These are phyloP conservation scores for Suhomyces sp. DNA, from an alignment of 805 yeast genomes.

Conservation along the genomic window DNA sequence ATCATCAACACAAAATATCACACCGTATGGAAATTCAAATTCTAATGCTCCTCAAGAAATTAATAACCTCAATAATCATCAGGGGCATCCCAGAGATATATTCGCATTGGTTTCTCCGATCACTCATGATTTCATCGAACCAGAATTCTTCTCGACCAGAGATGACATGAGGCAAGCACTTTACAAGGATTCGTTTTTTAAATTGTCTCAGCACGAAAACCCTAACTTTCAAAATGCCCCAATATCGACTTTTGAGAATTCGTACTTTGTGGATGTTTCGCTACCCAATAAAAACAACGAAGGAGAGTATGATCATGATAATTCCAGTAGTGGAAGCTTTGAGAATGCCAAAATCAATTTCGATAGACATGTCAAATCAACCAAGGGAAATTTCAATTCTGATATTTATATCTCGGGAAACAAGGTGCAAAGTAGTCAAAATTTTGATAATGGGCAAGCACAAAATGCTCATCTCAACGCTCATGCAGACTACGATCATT, in stretches of 20 bases:
- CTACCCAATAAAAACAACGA: background rate
- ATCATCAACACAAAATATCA: background rate
- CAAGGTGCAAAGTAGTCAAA: background rate
- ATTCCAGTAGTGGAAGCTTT: slow-evolving; percentile 3
- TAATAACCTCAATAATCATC: background rate
- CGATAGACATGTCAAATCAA: slow-evolving; percentile 1
- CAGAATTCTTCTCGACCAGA: slow-evolving; percentile 10
- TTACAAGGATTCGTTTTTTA: slow-evolving; percentile 9
- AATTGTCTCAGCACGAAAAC: slow-evolving; percentile 6
- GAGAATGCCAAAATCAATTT: slow-evolving; percentile 6
- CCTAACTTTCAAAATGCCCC: background rate
- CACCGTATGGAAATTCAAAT: background rate
- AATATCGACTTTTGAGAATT: background rate
- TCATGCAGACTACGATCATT: background rate
- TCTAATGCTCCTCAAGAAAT: background rate
- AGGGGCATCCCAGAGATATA: slow-evolving; percentile 5
- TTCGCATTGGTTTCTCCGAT: slow-evolving; percentile 11
- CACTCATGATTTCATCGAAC: slow-evolving; percentile 7
- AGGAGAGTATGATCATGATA: slow-evolving; percentile 1
- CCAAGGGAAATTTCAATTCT: background rate
- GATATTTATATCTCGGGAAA: background rate
- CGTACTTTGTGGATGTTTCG: background rate
- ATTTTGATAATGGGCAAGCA: background rate
- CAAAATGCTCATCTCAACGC: background rate
- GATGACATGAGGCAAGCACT: slow-evolving; percentile 10